Evolutionary conservation across 768 basidiomycete species (phyloP), one percentile per base, ranked within the genome.

Genomic region (Lyophyllum shimeji): DNA sequence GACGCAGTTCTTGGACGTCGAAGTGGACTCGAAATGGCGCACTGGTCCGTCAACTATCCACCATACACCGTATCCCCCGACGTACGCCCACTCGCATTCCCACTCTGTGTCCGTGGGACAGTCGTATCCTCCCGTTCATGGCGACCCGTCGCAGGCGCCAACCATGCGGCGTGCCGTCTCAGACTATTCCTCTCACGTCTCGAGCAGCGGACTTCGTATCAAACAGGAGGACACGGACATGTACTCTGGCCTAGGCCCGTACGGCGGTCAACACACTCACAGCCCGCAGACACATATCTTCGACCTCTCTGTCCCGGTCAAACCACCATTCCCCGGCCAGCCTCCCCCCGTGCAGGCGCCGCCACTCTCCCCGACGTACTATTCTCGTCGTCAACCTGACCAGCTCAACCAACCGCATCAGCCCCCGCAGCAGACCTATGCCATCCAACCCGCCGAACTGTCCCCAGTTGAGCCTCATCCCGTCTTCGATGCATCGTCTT

Each of bases 21-120:
- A 69, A 46, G 20, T 65, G 23, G 70, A 71, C 5, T 29, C 29
- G 33, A 65, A 68, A 46, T 71, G 67, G 63, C 58, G 59, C 45
- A 21, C 65, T 20, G 59, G 55, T 23, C 56, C 61, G 33, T 60
- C 46, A 15, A 50, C 55, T 39, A 51, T 57, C 45, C 64, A 57
- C 50, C 53, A 57, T 31, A 20, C 49, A 20, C 60, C 50, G 49
- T 63, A 59, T 53, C 52, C 53, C 12, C 46, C 27, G 21, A 12
- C 40, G 1, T 59, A 62, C 27, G 13, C 53, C 7, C 57, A 59
- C 21, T 51, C 57, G 3, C 58, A 52, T 18, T 45, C 56, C n/a
- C 53, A 52, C 39, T 57, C 58, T 15, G 55, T 37, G 15, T n/a
- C 24, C 3, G 49, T 54, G 40, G 27, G 37, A 7, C 52, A 51